A percentile compares a stretch with the other conserved stretches of the same genome.
Evolutionary conservation across 805 yeast species (phyloP).

Genomic region (Spathaspora hagerdaliae): DNA sequence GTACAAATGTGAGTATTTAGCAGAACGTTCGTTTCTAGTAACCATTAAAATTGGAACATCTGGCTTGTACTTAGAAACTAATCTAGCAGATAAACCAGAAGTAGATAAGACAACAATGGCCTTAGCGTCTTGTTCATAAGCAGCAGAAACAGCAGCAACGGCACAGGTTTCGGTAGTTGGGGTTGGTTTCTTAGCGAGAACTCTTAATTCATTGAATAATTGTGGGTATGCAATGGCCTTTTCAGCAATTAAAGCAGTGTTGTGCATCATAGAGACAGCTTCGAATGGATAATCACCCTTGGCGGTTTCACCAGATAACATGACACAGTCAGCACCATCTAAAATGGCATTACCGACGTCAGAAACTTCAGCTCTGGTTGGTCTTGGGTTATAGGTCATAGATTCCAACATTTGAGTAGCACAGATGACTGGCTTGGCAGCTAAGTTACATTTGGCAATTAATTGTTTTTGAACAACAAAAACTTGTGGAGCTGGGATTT

Average conservation of each 20-base stretch:
- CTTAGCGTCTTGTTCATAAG: conserved; percentile 93
- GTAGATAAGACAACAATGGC: conserved; percentile 96
- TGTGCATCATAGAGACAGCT: conserved; percentile 98
- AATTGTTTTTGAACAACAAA: conserved; percentile 98
- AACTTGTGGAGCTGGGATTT: conserved; percentile 98
- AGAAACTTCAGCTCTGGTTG: conserved; percentile 99
- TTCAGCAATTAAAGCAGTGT: conserved; percentile 94
- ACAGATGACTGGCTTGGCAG: conserved; percentile 99
- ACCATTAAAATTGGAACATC: conserved; percentile 96
- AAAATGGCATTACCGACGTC: conserved; percentile 99
- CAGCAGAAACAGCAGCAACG: conserved; percentile 93
- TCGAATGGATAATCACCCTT: conserved; percentile 98
- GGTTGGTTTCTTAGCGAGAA: conserved; percentile 82
- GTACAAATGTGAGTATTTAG: conserved; percentile 94
- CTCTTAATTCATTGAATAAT: conserved; percentile 82
- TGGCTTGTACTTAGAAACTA: conserved; percentile 97
- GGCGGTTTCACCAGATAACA: conserved; percentile 99
- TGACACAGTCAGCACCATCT: conserved; percentile 99
- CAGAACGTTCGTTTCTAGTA: conserved; percentile 90
- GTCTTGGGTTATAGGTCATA: conserved; percentile 99
- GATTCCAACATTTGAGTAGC: conserved; percentile 99
- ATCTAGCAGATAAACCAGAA: conserved; percentile 92
- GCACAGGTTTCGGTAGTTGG: conserved; percentile 95
- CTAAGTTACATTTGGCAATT: conserved; percentile 98
- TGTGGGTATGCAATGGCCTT: conserved; percentile 88